Evolutionary conservation across 2,329 filamentous ascomycete genomes (phyloP), one percentile per base, ranked within the genome.

Genomic region (Dactylonectria estremocensis): DNA sequence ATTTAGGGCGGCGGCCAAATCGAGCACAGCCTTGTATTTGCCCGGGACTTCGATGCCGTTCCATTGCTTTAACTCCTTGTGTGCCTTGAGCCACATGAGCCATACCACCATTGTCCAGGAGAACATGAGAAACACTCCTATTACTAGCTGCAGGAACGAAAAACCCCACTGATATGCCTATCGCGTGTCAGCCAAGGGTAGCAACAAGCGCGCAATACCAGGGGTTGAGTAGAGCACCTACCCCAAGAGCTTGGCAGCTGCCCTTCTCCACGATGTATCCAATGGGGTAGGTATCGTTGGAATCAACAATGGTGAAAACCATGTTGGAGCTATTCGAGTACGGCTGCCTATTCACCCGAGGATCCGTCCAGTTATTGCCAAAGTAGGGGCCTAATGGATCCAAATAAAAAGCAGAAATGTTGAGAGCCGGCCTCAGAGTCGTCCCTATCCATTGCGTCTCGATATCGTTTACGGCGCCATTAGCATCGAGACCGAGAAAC

Each of bases 81-180:
- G 24, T 1, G 69, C 7, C 1, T 52, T 33, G 0, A 31, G 11
- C 64, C 64, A 56, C 6, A 68, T 10, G 0, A 43, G 7, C 6
- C 45, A 3, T 2, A 68, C 43, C 6, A 52, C 45, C 1, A 60
- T 1, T 1, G 52, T 66, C 64, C 64, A 70, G 1, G 61, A 3
- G 0, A 56, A 3, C 0, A 70, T 22, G 2, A 70, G 7, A 0
- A 60, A 3, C 0, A 10, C 8, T 13, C 65, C 40, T 0, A 56
- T 7, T 2, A 70, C 54, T 0, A 70, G 7, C 3, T 70, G 64
- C 2, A 70, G 18, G 31, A 66, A 70, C 0, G 68, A 70, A 3
- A 70, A 70, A 0, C 69, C 68, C 64, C 69, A 70, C 14, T 61
- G 37, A 2, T 58, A 70, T n/a, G 22, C 5, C 14, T 61, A n/a